Base-by-base conservation (phyloP, 2,329 filamentous ascomycete species). In the Phoma sp. region DNA sequence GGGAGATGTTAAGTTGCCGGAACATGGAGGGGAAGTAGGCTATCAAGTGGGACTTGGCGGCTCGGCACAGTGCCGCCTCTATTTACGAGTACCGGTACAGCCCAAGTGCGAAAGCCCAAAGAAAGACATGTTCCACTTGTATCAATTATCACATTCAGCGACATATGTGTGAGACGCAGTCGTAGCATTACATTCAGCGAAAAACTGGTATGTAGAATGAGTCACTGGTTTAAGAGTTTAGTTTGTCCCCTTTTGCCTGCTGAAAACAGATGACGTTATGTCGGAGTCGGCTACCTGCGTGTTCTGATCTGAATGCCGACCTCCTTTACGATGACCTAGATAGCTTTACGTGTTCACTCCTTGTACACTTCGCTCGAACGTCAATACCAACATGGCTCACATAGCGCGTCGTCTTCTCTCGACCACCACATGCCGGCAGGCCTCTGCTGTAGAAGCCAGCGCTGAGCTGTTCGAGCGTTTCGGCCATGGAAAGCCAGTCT, bases 381-480 rank as follows among this genome's bases (percentile, higher is more conserved):
- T 44, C 38, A 27, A 43, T 27, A 9, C 15, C 13, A 47, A 13
- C 12, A 71, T 71, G 68, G 39, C 61, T 7, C n/a, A 56, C 13
- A 17, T 66, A 19, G 36, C 58, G 24, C 64, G 63, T 10, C 64
- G 66, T 36, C 54, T 69, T 24, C 61, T 70, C 39, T 61, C 59
- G 9, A 59, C 64, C 15, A 56, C 64, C 3, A 24, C 54, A 3
- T 53, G 41, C 13, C 53, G 36, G 6, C 54, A 35, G 8, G 54
- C 68, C n/a, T 73, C 71, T 21, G 72, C 67, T 25, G 47, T 57
- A 10, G 66, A 70, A 57, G 71, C 69, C 33, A 71, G 71, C 48
- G 43, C 53, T 29, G 71, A 74, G 50, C 62, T 74, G 15, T 62
- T 72, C 33, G 53, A 66, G 9, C 71, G 72, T 37, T 74, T 72